phyloP scores from a whole-genome alignment of 1,139 yeast species.

The Geotrichum klebahnii region DNA sequence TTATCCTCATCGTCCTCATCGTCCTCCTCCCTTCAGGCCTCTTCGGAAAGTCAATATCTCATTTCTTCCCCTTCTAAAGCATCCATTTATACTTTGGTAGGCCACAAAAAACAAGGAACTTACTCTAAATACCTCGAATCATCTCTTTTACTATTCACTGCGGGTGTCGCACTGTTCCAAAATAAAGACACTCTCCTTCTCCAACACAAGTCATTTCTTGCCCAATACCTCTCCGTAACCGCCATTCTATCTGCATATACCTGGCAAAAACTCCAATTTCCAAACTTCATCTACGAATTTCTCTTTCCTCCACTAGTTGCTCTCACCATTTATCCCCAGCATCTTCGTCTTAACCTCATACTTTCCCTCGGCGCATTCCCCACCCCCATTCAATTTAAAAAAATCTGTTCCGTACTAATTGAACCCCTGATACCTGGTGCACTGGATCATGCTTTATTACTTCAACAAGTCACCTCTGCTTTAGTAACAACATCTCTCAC shows the following conservation, averaged over 20 bases:
- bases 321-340: constrained; percentile 20
- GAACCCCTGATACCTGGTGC: neutral
- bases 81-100: no score
- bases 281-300: constrained; percentile 13
- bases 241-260: constrained; percentile 1
- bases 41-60: neutral
- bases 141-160: neutral
- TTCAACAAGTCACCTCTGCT: neutral
- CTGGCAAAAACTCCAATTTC: constrained; percentile 5
- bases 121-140: constrained; percentile 3
- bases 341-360: constrained; percentile 10
- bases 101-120: constrained; percentile 9
- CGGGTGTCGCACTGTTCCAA: constrained; percentile 2
- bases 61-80: neutral
- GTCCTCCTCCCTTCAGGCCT: neutral
- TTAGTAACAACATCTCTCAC: constrained; percentile 26
- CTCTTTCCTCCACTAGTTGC: constrained; percentile 21
- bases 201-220: constrained; percentile 4
- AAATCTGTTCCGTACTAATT: neutral
- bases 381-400: neutral
- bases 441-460: constrained; percentile 1
- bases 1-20: neutral
- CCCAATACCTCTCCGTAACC: constrained; percentile 3
- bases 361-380: constrained; percentile 13
- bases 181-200: neutral